These are phyloP conservation scores for cucumber (Cucumis sativus) DNA, from an alignment of 306 rosid genomes.

Conservation along the genomic window DNA sequence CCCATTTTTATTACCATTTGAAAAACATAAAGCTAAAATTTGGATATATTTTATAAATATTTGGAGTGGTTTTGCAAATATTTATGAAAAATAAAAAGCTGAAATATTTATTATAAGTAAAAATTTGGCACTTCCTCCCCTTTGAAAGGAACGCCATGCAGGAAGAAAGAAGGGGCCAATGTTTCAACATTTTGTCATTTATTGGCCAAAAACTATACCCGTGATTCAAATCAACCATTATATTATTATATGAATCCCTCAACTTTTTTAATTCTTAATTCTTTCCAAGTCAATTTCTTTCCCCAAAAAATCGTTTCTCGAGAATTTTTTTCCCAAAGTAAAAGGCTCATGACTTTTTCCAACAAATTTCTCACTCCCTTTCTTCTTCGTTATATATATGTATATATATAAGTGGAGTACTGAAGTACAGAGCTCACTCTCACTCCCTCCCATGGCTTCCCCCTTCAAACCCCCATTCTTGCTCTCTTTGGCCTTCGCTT, in stretches of 20 bases:
- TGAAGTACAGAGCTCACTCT: slow-evolving; percentile 14
- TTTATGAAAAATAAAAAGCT: no score
- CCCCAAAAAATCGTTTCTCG: neutral
- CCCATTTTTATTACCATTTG: no score
- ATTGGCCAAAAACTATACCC: neutral
- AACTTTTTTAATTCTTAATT: neutral
- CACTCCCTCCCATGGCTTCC: slow-evolving; percentile 53
- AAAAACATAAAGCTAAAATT: no score
- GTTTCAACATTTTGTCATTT: neutral
- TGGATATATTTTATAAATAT: no score
- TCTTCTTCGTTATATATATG: slow-evolving; percentile 1
- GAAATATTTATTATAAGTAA: no score
- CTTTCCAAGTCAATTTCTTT: neutral
- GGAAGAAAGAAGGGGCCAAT: neutral
- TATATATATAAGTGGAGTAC: slow-evolving; percentile 15
- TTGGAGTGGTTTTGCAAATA: no score
- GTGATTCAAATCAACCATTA: slow-evolving; percentile 1
- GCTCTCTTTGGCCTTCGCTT: slow-evolving; percentile 28
- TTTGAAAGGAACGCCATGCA: neutral
- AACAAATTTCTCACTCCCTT: neutral
- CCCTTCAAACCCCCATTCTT: slow-evolving; percentile 34
- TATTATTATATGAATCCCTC: neutral
- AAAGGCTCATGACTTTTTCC: neutral
- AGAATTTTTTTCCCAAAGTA: neutral
- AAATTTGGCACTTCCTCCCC: neutral